Evolutionary conservation across 768 basidiomycete species (phyloP), one percentile per base, ranked within the genome.

Genomic region (Suillus clintonianus): DNA sequence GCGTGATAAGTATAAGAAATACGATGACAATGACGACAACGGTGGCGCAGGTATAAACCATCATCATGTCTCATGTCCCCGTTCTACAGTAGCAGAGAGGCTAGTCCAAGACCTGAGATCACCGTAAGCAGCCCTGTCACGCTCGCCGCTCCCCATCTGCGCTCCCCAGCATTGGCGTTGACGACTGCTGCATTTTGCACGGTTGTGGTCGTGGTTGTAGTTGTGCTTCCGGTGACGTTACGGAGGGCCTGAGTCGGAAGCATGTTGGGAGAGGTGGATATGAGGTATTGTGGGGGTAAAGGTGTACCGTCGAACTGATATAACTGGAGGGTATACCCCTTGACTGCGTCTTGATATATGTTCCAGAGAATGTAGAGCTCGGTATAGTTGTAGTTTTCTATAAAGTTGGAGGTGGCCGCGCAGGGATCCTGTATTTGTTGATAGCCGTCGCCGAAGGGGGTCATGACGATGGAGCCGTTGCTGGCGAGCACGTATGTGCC

Each of bases 351-450:
- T 64, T 80, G 73, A 78, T 86, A 89, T 71, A 97, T 94, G 45
- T 80, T 81, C 92, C 92, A 97, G 8, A 65, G 63, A 42, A 65
- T 36, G 74, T 86, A 89, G 57, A 86, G 73, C 71, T 94, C 92
- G 14, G 88, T 90, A 65, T 83, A 73, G 78, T 93, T 91, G 84
- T 95, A 98, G 53, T 80, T 74, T 70, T 95, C 88, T 70, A 98
- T 86, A 72, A 96, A 90, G 74, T 95, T 94, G 34, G 95, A 94
- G 11, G 85, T 81, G 11, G 95, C 92, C 1, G 90, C 91, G 71
- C 97, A 99, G 0, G 95, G 90, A 68, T 96, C 91, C 80, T 99
- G 95, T 45, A 98, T 84, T 81, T 97, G 96, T 74, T 97, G 94
- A 77, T 87, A 92, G 17, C 97, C 97, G 74, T 99, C 97, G 19